Evolutionary conservation across 2,329 filamentous ascomycete species (phyloP), one percentile per base, ranked within the genome.

Genomic region (Clathrospora elynae): DNA sequence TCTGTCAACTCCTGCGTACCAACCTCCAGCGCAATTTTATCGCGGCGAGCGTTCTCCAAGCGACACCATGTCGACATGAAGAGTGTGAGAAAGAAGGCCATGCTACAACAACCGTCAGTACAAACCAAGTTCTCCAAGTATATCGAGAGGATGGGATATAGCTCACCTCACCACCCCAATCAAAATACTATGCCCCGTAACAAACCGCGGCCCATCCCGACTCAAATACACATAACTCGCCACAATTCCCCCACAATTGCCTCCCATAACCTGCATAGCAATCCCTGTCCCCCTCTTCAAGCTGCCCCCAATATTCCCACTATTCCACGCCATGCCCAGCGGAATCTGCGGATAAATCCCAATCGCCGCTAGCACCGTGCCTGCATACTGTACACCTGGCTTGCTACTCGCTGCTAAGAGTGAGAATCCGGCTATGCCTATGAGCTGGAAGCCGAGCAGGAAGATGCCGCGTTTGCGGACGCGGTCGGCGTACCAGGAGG

Each of bases 201-300:
- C 68, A 54, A 75, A 80, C 18, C 72, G 59, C 20, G 73, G 71
- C 2, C 59, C 56, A 51, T 79, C 72, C 18, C 70, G 67, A 14
- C 67, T 43, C 5, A 74, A 61, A 49, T 77, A 82, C 10, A 80
- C 71, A 49, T 76, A 79, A 4, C 73, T 70, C 1, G 77, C 72
- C 35, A 81, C 78, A n/a, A 96, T 82, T 19, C 90, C 90, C 62
- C 93, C 93, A 35, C 96, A 76, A 16, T 73, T 72, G 4, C 75
- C 76, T 13, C 77, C 74, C 46, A 77, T 78, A 25, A 79, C 74
- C 51, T 80, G 77, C 73, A 81, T 78, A 19, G 78, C 78, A 36
- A 81, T 80, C 11, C 78, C 78, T 7, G 79, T 78, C 29, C 73
- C 77, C 38, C 78, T 72, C 71, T 82, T 82, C 43, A 78, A 65